Evolutionary conservation across 495 filamentous ascomycete genomes (phyloP), one percentile per base, ranked within the genome.

Genomic region (Aspergillus mulundensis): DNA sequence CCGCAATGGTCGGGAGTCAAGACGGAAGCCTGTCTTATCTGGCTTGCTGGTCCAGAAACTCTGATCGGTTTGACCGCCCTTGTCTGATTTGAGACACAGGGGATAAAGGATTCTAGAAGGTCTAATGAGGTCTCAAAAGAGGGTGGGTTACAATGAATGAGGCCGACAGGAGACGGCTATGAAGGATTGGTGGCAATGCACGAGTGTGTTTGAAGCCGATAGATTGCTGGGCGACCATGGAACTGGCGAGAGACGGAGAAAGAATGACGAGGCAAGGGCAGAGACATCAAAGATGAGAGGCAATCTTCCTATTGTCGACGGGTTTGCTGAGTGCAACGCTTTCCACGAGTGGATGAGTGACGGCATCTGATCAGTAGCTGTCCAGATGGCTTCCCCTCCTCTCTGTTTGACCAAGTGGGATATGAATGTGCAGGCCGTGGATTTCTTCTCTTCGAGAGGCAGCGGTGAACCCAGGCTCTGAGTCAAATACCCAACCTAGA

Each of bases 361-460:
- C 47, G 41, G 53, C 53, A 56, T 57, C 57, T 60, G 58, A 54
- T 50, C 41, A 61, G 56, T 50, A 40, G 53, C 34, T 38, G 39
- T 44, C 44, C 38, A 42, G 47, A 59, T 41, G 47, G 42, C 8
- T 43, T 20, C 16, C 50, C 21, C 16, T 14, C 40, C 30, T 25
- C 46, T 60, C 61, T 64, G 61, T 66, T 66, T 66, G 61, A 43
- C 51, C 49, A 18, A 25, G 58, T 46, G 43, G 18, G 34, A 11
- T n/a, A 34, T 50, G 49, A 50, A 57, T 25, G 53, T 36, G 32
- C 56, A 40, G 53, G 20, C 53, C 39, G 46, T 66, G 21, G 48
- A 59, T 52, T 42, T 7, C 41, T 41, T 24, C 19, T 53, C 36
- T 59, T 65, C 63, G 60, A 65, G 60, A 54, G n/a, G 38, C 38